Base-by-base conservation (phyloP, 495 filamentous ascomycete genomes). In the Neurospora tetrasperma region DNA sequence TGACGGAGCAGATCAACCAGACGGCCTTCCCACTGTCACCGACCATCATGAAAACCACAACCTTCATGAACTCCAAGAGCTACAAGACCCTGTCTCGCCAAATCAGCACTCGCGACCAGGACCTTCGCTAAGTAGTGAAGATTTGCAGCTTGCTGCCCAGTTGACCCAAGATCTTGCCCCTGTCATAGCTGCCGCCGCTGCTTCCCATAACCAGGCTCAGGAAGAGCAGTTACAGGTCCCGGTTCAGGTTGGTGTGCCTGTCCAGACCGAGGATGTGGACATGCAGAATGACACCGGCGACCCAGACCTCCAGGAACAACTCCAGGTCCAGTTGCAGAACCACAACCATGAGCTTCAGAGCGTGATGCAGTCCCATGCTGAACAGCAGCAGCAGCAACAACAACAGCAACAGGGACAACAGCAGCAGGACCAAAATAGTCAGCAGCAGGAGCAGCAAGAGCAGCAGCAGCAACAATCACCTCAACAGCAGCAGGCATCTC, bases 71-170 rank as follows among this genome's bases (percentile, higher is more conserved):
- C 77, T 80, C 0, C 78, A 78, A 44, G 76, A 79, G 71, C 75
- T 79, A 10, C 77, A 76, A 39, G 80, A 80, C 14, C 69, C 79
- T 11, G 44, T 79, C 9, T 39, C 79, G 2, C 77, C 79, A 14
- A 78, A 76, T 46, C 80, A 81, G 39, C 74, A 78, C 38, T 69
- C 75, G 4, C 79, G 76, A 18, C 74, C 81, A 5, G 54, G 12
- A 18, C 54, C 54, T 66, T 75, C 78, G 2, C 76, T 84, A 38
- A 84, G 79, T 72, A 77, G 78, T 20, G 85, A 86, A 70, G 86
- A 87, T 73, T 80, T 87, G 31, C 85, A 85, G 71, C 78, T 88
- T 4, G 84, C 86, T 5, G 86, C 85, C 42, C 86, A 87, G 76
- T 75, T 88, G 59, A 84, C 84, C 54, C 84, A 85, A 70, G 84